Evolutionary conservation across 1,139 yeast genomes (phyloP).

Genomic region (Suhomyces ambrosiae): DNA sequence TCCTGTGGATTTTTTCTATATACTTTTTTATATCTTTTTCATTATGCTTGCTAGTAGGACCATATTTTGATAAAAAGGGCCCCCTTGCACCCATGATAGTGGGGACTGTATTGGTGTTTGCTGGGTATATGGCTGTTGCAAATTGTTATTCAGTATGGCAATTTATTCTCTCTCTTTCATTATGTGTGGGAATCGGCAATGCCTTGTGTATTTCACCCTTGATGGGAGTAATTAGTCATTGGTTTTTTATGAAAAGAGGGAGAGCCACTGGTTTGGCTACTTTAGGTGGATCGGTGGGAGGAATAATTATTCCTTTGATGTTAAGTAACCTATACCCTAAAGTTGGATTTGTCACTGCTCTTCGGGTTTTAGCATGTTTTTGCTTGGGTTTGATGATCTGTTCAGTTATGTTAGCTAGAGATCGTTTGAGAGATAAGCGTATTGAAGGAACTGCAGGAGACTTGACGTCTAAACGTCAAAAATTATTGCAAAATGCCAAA

Average conservation of each 20-base stretch:
- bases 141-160: slow-evolving; percentile 33
- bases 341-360: slow-evolving; percentile 40
- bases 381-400: slow-evolving; percentile 32
- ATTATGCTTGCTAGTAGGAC: slow-evolving; percentile 38
- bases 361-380: slow-evolving; percentile 37
- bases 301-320: slow-evolving; percentile 38
- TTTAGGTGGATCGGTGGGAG: slow-evolving; percentile 44
- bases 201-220: slow-evolving; percentile 41
- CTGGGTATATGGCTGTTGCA: slow-evolving; percentile 40
- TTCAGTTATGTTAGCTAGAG: slow-evolving; percentile 33
- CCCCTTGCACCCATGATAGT: slow-evolving; percentile 27
- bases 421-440: slow-evolving; percentile 2
- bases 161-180: slow-evolving; percentile 36
- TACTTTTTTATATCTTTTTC: slow-evolving; percentile 35
- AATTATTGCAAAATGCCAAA: slow-evolving; percentile 13
- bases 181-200: slow-evolving; percentile 38
- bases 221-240: slow-evolving; percentile 41
- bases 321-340: slow-evolving; percentile 32
- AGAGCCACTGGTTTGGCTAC: slow-evolving; percentile 41
- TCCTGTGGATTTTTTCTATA: slow-evolving; percentile 44
- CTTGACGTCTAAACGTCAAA: slow-evolving; percentile 3
- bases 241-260: slow-evolving; percentile 40
- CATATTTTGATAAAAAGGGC: slow-evolving; percentile 39
- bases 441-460: slow-evolving; percentile 4
- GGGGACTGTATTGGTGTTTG: slow-evolving; percentile 31